A percentile compares a stretch with the other conserved stretches of the same genome.
These are phyloP conservation scores for Tetradesmus obliquus DNA, from an alignment of 139 green algal genomes.

Conservation along the genomic window DNA sequence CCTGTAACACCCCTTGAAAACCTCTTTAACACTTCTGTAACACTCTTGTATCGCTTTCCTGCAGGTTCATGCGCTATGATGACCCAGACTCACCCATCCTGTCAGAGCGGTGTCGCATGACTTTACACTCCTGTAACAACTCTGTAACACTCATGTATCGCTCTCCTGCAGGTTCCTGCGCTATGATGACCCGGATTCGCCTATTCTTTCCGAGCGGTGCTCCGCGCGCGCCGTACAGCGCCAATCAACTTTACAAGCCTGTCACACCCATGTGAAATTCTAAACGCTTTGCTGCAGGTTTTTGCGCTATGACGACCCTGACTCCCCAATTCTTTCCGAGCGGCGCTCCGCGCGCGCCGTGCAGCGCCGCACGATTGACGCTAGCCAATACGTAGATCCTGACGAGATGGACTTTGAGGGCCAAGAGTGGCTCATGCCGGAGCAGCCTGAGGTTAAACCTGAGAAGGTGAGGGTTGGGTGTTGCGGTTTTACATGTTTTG, in stretches of 20 bases:
- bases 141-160: no score
- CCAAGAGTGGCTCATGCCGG: conserved; percentile 25
- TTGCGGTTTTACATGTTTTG: neutral
- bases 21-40: no score
- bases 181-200: no score
- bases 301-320: neutral
- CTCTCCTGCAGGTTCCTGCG: neutral
- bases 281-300: neutral
- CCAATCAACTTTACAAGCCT: neutral
- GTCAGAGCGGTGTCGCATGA: no score
- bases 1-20: no score
- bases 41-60: no score
- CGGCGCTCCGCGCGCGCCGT: conserved; percentile 10
- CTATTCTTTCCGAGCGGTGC: no score
- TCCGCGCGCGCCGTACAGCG: neutral
- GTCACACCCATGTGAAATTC: no score
- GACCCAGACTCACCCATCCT: no score
- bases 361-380: neutral
- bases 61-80: neutral
- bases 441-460: neutral
- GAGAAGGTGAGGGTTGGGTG: neutral
- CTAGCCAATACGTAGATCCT: conserved; percentile 21
- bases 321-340: neutral
- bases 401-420: conserved; percentile 36
- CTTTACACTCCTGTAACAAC: no score